Percentiles rank a stretch among this genome's conserved stretches.
These are phyloP conservation scores for Oenanthe javanica DNA, from an alignment of 140 eudicot genomes.

Conservation along the genomic window DNA sequence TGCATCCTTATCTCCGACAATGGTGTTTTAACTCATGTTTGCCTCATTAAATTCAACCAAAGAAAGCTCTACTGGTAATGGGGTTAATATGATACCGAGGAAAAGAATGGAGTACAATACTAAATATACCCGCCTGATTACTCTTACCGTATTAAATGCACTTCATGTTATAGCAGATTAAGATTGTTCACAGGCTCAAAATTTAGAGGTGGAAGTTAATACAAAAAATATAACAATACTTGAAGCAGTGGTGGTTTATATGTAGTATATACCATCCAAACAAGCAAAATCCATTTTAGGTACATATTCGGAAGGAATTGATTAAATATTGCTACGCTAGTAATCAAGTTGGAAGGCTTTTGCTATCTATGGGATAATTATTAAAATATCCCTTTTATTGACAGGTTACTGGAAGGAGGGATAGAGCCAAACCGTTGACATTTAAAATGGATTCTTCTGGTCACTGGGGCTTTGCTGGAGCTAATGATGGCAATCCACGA, in stretches of 20 bases:
- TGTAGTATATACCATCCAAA: not conserved
- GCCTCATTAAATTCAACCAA: too few relatives aligned
- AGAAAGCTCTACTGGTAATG: too few relatives aligned
- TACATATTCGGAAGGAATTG: not conserved
- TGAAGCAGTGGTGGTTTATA: not conserved
- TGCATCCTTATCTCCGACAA: not conserved
- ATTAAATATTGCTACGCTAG: not conserved
- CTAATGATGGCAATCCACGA: conserved; percentile 76
- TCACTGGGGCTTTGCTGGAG: conserved; percentile 89
- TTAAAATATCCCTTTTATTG: not conserved
- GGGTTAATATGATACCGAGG: too few relatives aligned
- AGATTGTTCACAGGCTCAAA: too few relatives aligned
- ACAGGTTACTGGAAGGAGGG: conserved; percentile 97
- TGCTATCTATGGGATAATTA: not conserved
- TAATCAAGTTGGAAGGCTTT: not conserved
- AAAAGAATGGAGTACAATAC: too few relatives aligned
- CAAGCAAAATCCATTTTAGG: not conserved
- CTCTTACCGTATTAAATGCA: too few relatives aligned
- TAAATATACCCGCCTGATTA: too few relatives aligned
- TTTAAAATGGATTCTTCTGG: conserved; percentile 80
- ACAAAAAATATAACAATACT: too few relatives aligned
- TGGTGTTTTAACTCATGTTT: not conserved
- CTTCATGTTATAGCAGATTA: too few relatives aligned
- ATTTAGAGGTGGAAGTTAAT: not conserved
- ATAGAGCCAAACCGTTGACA: conserved; percentile 91